Conservation (phyloP, 176 grass and related monocot genomes). For the Raddia distichophylla region DNA sequence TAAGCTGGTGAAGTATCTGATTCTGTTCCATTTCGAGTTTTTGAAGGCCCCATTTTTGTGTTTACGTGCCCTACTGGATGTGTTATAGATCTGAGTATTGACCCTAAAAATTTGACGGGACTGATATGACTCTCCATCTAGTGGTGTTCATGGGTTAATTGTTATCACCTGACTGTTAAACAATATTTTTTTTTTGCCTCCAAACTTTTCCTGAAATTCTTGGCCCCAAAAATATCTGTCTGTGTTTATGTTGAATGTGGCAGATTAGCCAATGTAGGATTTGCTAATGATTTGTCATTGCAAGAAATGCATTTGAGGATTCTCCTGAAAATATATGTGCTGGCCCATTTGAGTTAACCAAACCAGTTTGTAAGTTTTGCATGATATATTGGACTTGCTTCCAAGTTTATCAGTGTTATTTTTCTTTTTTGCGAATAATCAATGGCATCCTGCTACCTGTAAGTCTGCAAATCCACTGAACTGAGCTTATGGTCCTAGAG, state of each 20-base stretch:
- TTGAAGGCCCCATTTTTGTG: neutral
- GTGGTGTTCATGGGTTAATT: neutral
- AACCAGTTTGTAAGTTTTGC: neutral
- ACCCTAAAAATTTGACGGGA: neutral
- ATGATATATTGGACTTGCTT: neutral
- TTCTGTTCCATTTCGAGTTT: neutral
- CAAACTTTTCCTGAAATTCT: neutral
- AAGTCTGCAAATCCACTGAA: neutral
- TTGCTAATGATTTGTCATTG: too few species aligned
- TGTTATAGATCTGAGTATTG: neutral
- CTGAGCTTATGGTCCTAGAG: conserved; percentile 18
- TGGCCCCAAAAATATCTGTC: neutral
- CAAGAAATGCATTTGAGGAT: too few species aligned
- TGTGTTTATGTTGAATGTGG: neutral
- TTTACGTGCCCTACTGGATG: neutral
- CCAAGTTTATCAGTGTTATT: neutral
- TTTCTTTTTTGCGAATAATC: neutral
- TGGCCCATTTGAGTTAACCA: neutral
- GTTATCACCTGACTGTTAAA: neutral
- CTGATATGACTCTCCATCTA: neutral
- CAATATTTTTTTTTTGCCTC: neutral
- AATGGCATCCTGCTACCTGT: neutral
- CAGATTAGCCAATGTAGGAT: neutral
- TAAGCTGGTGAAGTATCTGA: neutral
- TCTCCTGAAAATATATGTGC: neutral